Evolutionary conservation across 768 basidiomycete species (phyloP).

Genomic region (Phanerochaete sordida): DNA sequence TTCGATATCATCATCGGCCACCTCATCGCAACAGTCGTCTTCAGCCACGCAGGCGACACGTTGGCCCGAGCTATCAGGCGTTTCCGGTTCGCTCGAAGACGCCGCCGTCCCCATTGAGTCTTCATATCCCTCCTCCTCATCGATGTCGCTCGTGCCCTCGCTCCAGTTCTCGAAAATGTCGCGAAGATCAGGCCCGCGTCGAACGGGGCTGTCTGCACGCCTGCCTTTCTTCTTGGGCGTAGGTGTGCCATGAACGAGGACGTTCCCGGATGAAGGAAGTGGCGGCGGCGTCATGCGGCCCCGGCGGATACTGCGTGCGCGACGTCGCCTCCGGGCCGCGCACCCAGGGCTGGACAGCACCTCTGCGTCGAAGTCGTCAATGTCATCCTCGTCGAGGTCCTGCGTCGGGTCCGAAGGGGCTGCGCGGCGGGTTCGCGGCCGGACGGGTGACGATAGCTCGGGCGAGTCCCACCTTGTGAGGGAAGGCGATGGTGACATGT

Average conservation of each 20-base stretch:
- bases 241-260: slow-evolving; percentile 30
- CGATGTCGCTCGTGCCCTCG: slow-evolving; percentile 43
- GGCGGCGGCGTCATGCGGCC: not conserved
- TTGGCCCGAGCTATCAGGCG: slow-evolving; percentile 23
- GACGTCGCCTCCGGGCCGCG: slow-evolving; percentile 5
- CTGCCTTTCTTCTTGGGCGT: not conserved
- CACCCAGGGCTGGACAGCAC: slow-evolving; percentile 45
- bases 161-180: slow-evolving; percentile 41
- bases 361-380: slow-evolving; percentile 52
- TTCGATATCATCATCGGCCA: slow-evolving; percentile 23
- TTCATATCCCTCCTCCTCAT: slow-evolving; percentile 29
- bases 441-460: slow-evolving; percentile 64
- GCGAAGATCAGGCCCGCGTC: slow-evolving; percentile 39
- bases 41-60: slow-evolving; percentile 10
- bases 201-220: slow-evolving; percentile 4
- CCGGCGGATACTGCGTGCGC: not conserved
- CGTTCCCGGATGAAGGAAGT: slow-evolving; percentile 5
- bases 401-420: slow-evolving; percentile 6
- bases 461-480: slow-evolving; percentile 46
- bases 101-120: slow-evolving; percentile 23
- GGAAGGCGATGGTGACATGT: slow-evolving; percentile 68
- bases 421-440: slow-evolving; percentile 17
- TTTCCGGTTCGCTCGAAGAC: slow-evolving; percentile 32
- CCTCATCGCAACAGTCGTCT: slow-evolving; percentile 9
- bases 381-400: slow-evolving; percentile 9